A percentile compares a stretch with the other conserved stretches of the same genome.
Evolutionary conservation across 441 rosid genomes (phyloP).

Genomic region (Adansonia grandidieri): DNA sequence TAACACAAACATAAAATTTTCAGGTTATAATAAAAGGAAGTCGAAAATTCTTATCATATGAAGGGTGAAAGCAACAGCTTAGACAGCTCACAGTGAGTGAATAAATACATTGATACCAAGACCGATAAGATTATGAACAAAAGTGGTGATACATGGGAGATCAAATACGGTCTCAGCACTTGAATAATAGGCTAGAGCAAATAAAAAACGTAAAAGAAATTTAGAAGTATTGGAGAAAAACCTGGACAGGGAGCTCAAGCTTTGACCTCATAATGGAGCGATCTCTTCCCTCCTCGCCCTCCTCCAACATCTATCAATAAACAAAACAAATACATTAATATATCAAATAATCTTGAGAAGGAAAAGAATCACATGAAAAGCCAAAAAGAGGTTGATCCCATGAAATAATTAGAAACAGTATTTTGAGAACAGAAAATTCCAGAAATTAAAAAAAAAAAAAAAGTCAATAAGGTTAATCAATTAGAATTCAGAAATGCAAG

Average conservation of each 20-base stretch:
- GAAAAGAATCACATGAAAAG: background rate
- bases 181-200: constrained; percentile 12
- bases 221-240: constrained; percentile 36
- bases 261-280: constrained; percentile 81
- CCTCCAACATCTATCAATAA: constrained; percentile 77
- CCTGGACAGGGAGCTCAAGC: constrained; percentile 99
- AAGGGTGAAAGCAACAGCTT: background rate
- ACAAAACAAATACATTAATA: constrained; percentile 22
- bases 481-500: background rate
- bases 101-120: background rate
- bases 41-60: constrained; percentile 15
- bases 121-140: background rate
- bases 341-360: constrained; percentile 1
- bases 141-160: background rate
- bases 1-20: background rate
- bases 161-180: background rate
- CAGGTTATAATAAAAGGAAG: background rate
- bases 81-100: background rate
- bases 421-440: background rate
- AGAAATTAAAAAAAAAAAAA: background rate
- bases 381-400: background rate
- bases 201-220: background rate
- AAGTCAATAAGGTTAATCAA: background rate
- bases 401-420: background rate
- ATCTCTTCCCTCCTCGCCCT: constrained; percentile 89